Percentiles rank a stretch among this genome's conserved stretches.
phyloP scores from a whole-genome alignment of 805 yeast genomes.

The Ogataea parapolymorpha region DNA sequence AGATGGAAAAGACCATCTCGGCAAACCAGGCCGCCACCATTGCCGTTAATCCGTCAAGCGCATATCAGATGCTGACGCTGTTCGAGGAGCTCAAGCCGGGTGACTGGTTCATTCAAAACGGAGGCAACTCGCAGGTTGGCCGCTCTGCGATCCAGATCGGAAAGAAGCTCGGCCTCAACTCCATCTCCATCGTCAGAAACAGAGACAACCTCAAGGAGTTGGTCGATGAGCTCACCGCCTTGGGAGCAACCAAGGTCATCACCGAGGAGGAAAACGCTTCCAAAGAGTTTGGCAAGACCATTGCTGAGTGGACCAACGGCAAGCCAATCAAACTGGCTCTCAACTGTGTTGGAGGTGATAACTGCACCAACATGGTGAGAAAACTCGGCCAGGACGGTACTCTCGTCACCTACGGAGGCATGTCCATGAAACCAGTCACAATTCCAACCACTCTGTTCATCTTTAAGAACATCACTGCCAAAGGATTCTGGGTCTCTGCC shows the following conservation, averaged over 20 bases:
- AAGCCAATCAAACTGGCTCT: slow-evolving; percentile 69
- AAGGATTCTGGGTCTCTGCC: slow-evolving; percentile 92
- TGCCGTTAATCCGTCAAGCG: slow-evolving; percentile 89
- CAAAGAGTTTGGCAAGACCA: slow-evolving; percentile 58
- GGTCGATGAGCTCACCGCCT: slow-evolving; percentile 47
- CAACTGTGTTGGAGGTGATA: slow-evolving; percentile 92
- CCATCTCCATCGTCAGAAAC: slow-evolving; percentile 84
- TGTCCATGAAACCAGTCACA: slow-evolving; percentile 94
- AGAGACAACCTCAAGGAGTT: slow-evolving; percentile 71
- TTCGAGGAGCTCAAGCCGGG: slow-evolving; percentile 59
- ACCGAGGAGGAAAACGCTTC: slow-evolving; percentile 83
- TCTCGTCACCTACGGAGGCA: slow-evolving; percentile 92
- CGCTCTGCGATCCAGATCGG: slow-evolving; percentile 88
- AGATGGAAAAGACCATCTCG: slow-evolving; percentile 53
- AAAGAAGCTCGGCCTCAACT: slow-evolving; percentile 70
- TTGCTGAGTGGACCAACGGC: slow-evolving; percentile 51
- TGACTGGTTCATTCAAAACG: slow-evolving; percentile 94
- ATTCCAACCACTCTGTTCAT: slow-evolving; percentile 86
- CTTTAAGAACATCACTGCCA: slow-evolving; percentile 79
- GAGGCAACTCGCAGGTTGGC: slow-evolving; percentile 95
- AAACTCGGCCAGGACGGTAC: slow-evolving; percentile 73
- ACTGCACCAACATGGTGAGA: slow-evolving; percentile 77
- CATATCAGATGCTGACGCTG: slow-evolving; percentile 79
- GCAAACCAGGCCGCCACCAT: slow-evolving; percentile 79
- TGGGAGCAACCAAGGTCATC: slow-evolving; percentile 87